Evolutionary conservation across 257 asterid species (phyloP).

Genomic region (Eustoma russellianum): DNA sequence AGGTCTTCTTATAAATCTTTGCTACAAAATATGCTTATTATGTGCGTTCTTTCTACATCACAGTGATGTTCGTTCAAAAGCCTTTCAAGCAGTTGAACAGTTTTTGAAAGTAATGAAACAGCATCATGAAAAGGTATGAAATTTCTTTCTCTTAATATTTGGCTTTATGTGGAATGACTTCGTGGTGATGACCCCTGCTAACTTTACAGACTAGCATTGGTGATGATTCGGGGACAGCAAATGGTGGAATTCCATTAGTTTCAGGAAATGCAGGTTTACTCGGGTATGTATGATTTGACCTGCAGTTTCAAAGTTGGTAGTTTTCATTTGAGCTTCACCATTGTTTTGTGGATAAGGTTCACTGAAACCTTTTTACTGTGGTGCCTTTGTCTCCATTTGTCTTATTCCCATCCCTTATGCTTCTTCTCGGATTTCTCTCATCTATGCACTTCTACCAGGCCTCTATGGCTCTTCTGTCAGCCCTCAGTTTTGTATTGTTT

Average conservation of each 20-base stretch:
- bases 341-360: too few relatives aligned
- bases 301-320: background rate
- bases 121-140: slow-evolving; percentile 61
- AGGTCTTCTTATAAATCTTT: background rate
- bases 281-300: slow-evolving; percentile 48
- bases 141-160: background rate
- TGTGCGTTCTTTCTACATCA: slow-evolving; percentile 9
- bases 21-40: background rate
- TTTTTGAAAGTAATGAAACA: slow-evolving; percentile 85
- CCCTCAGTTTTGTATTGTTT: too few relatives aligned
- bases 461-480: too few relatives aligned
- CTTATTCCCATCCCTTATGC: too few relatives aligned
- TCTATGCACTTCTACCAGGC: too few relatives aligned
- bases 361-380: too few relatives aligned
- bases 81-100: slow-evolving; percentile 92
- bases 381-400: too few relatives aligned
- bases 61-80: slow-evolving; percentile 90
- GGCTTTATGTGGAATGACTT: slow-evolving; percentile 6
- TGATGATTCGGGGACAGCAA: slow-evolving; percentile 45
- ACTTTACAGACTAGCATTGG: slow-evolving; percentile 46
- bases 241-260: slow-evolving; percentile 48
- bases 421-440: too few relatives aligned
- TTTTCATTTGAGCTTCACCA: too few relatives aligned
- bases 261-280: slow-evolving; percentile 96
- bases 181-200: slow-evolving; percentile 18